Evolutionary conservation across 2,329 filamentous ascomycete genomes (phyloP).

Genomic region (Beauveria caledonica): DNA sequence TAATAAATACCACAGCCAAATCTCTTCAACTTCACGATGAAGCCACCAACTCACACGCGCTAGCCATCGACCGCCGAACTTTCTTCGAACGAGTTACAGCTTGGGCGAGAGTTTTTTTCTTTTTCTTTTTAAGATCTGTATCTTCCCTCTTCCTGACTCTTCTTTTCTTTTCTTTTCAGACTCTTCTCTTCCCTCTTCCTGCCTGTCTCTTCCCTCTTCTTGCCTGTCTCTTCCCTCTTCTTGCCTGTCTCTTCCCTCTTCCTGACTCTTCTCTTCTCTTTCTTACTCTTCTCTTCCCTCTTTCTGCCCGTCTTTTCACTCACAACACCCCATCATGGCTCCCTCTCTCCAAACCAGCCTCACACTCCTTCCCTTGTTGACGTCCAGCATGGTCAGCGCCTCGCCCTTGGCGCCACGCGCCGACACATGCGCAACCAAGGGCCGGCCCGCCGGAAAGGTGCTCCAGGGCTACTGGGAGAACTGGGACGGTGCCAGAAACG

Average conservation of each 20-base stretch:
- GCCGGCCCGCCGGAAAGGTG: constrained; percentile 25
- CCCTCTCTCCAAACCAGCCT: constrained; percentile 15
- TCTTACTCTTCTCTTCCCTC: too few species aligned
- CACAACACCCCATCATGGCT: constrained; percentile 7
- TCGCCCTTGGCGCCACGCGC: constrained; percentile 13
- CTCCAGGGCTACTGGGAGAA: constrained; percentile 30
- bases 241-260: too few species aligned
- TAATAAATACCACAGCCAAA: neutral
- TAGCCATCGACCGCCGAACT: too few species aligned
- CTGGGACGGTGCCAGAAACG: constrained; percentile 26
- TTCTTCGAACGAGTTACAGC: too few species aligned
- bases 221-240: too few species aligned
- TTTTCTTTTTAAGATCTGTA: neutral
- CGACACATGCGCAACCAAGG: constrained; percentile 23
- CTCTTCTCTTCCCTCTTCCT: too few species aligned
- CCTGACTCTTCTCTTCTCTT: too few species aligned
- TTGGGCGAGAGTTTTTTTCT: too few species aligned
- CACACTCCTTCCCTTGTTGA: constrained; percentile 12
- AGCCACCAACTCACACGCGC: neutral
- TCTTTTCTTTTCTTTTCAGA: too few species aligned
- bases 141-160: neutral
- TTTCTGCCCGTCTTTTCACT: too few species aligned
- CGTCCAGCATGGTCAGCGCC: constrained; percentile 10
- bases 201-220: too few species aligned
- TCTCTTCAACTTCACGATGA: neutral